Percentiles rank a stretch among this genome's conserved stretches.
phyloP scores from a whole-genome alignment of 306 rosid genomes.

The Lathyrus sativus region DNA sequence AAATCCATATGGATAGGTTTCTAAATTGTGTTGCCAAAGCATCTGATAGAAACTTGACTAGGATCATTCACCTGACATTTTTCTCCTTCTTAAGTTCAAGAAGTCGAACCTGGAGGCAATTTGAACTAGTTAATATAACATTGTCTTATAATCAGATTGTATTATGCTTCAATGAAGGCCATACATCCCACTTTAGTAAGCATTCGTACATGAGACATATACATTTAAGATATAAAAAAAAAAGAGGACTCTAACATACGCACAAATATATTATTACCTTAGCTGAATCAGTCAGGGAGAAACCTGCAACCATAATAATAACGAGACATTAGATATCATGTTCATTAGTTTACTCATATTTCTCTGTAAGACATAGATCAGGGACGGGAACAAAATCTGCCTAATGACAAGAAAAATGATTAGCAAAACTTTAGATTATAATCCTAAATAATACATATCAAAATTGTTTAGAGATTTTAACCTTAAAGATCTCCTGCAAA shows the following conservation, averaged over 20 bases:
- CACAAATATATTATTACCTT: slow-evolving; percentile 64
- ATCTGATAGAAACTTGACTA: slow-evolving; percentile 66
- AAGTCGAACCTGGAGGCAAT: slow-evolving; percentile 77
- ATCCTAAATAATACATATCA: slow-evolving; percentile 25
- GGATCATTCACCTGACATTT: slow-evolving; percentile 56
- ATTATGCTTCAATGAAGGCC: slow-evolving; percentile 17
- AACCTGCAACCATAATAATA: slow-evolving; percentile 73
- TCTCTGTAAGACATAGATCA: slow-evolving; percentile 95
- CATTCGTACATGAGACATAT: slow-evolving; percentile 10
- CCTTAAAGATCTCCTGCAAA: slow-evolving; percentile 90
- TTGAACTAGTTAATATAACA: slow-evolving; percentile 26
- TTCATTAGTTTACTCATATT: slow-evolving; percentile 92
- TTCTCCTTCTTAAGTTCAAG: slow-evolving; percentile 87
- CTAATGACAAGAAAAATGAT: slow-evolving; percentile 51
- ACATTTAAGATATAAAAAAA: background rate
- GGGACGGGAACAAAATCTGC: slow-evolving; percentile 81
- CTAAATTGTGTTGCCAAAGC: slow-evolving; percentile 80
- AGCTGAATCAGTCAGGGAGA: slow-evolving; percentile 60
- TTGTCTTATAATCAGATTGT: slow-evolving; percentile 26
- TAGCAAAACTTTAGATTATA: slow-evolving; percentile 38
- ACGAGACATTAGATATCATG: slow-evolving; percentile 88
- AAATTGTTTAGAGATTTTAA: slow-evolving; percentile 38
- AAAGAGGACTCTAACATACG: background rate
- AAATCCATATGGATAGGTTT: slow-evolving; percentile 80
- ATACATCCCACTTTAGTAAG: slow-evolving; percentile 6